Percentiles rank a stretch among this genome's conserved stretches.
These are phyloP conservation scores for Sclerotinia minor DNA, from an alignment of 2,329 filamentous ascomycete species.

Conservation along the genomic window DNA sequence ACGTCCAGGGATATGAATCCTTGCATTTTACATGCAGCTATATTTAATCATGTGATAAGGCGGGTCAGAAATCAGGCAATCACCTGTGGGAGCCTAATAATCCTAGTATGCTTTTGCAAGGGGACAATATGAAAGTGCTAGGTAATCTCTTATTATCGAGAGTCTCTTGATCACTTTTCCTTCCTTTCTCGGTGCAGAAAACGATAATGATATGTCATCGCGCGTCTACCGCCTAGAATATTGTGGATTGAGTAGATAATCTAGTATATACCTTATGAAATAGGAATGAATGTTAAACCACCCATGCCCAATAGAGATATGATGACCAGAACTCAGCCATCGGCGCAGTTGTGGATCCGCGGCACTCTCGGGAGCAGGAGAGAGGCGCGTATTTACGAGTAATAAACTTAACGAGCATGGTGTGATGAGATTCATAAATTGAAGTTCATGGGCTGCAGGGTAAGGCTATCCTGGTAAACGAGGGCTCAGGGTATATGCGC, in stretches of 20 bases:
- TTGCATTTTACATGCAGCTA: constrained; percentile 27
- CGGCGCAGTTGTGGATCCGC: constrained; percentile 10
- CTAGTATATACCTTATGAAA: background rate
- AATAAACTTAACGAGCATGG: background rate
- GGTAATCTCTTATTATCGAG: background rate
- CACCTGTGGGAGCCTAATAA: constrained; percentile 4
- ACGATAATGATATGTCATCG: background rate
- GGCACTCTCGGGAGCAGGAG: constrained; percentile 1
- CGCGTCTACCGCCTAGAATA: constrained; percentile 15
- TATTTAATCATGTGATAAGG: constrained; percentile 28
- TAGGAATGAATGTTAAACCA: background rate
- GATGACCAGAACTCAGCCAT: background rate
- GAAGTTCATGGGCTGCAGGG: constrained; percentile 5
- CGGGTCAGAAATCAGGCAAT: constrained; percentile 16
- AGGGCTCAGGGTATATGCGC: constrained; percentile 7
- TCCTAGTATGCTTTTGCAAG: constrained; percentile 4
- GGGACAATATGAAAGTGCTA: background rate
- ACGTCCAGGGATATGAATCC: constrained; percentile 24
- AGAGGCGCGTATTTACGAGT: constrained; percentile 17
- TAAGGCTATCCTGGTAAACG: constrained; percentile 3
- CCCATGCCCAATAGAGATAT: too few species aligned
- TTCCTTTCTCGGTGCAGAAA: background rate
- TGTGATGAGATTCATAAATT: constrained; percentile 1
- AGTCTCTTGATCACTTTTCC: background rate
- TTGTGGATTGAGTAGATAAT: background rate